Percentiles rank a stretch among this genome's conserved stretches.
phyloP scores from a whole-genome alignment of 169 alveolate species.

The Plasmodium gonderi region DNA sequence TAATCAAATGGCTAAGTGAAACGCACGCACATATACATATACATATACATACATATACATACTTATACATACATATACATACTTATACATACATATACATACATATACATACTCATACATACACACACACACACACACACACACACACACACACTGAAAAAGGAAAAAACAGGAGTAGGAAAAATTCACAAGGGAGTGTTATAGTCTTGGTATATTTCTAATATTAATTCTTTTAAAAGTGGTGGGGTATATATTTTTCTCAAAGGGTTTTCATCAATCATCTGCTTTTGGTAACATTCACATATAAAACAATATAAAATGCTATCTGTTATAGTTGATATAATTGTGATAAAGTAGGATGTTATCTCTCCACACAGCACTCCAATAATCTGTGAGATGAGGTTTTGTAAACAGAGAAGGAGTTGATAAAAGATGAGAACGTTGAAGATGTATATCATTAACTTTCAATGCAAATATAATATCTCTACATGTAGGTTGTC shows the following conservation, averaged over 20 bases:
- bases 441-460: no score
- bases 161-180: neutral
- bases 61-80: no score
- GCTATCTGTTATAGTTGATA: slow-evolving; percentile 34
- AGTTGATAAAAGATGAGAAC: no score
- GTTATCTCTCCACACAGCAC: slow-evolving; percentile 44
- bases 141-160: neutral
- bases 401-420: neutral
- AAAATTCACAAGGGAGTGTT: slow-evolving; percentile 5
- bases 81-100: no score
- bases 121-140: neutral
- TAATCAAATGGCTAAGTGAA: no score
- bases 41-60: no score
- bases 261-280: slow-evolving; percentile 54
- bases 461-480: no score
- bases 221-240: slow-evolving; percentile 42
- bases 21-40: no score
- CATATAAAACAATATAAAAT: slow-evolving; percentile 56
- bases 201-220: slow-evolving; percentile 60
- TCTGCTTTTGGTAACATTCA: slow-evolving; percentile 67
- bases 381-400: slow-evolving; percentile 33
- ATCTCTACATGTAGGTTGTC: no score
- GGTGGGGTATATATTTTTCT: slow-evolving; percentile 54
- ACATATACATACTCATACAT: neutral
- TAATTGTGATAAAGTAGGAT: slow-evolving; percentile 35